Evolutionary conservation across 2,329 filamentous ascomycete species (phyloP), one percentile per base, ranked within the genome.

Genomic region (Ophiosphaerella narmari): DNA sequence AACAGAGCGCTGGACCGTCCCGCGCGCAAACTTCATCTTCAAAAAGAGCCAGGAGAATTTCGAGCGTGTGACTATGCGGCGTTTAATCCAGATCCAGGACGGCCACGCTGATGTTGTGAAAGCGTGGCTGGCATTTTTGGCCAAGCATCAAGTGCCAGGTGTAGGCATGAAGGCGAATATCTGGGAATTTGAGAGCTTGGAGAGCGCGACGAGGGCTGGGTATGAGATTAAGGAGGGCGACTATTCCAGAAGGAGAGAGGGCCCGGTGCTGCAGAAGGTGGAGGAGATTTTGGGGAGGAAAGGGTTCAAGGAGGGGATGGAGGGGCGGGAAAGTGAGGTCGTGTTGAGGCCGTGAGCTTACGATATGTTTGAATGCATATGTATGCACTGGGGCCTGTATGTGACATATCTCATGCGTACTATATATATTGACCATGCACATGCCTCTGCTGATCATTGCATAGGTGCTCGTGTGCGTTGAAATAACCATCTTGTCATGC

Each of bases 21-120:
- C 91, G 8, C 84, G 86, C 66, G 85, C 85, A 67, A 89, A 90
- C 73, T 99, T 99, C 79, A 90, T 97, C 60, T 90, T 91, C 80
- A 99, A 97, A 78, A 99, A 99, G 78, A 88, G 86, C 33, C 92
- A 99, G 75, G 94, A 99, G 77, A 99, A 99, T 75, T 99, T 96
- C 68, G 93, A 97, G 78, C 83, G 94, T 46, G 87, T 94, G 53
- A 99, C 94, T 1, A 75, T 92, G 65, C 84, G 92, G 46, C 81
- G 94, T 12, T 74, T 97, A 65, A 91, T 99, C 44, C 91, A 96
- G 75, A 94, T 99, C 67, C 88, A 90, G 59, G 94, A 97, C 68
- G 94, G 91, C 0, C 82, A 97, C 66, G 86, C 91, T 0, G 90
- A 97, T 71, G 87, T 86, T 1, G 91, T 99, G 32, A 88, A 95